Conservation (phyloP, 1,284 basidiomycete species). For the Rhizoctonia solani region DNA sequence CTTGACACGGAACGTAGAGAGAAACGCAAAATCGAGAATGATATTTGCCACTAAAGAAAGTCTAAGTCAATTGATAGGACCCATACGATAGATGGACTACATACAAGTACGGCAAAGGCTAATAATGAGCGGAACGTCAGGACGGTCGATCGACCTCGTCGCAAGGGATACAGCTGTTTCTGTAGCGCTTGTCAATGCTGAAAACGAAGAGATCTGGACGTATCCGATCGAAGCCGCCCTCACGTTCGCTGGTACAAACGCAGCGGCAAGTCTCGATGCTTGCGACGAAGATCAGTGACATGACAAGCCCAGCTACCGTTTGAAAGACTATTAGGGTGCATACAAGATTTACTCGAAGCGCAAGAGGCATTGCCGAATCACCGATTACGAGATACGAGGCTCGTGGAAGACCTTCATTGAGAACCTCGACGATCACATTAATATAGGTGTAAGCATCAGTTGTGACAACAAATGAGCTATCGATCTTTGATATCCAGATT, state of each 20-base stretch:
- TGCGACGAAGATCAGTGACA: slow-evolving; percentile 40
- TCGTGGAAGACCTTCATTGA: slow-evolving; percentile 42
- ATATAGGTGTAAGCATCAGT: slow-evolving; percentile 41
- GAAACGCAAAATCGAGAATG: slow-evolving; percentile 40
- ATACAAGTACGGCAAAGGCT: slow-evolving; percentile 27
- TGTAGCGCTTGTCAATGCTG: slow-evolving; percentile 37
- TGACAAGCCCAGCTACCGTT: slow-evolving; percentile 36
- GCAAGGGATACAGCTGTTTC: slow-evolving; percentile 37
- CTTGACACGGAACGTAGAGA: slow-evolving; percentile 39
- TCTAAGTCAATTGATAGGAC: not conserved
- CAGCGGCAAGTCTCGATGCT: slow-evolving; percentile 36
- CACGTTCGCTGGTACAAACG: slow-evolving; percentile 39
- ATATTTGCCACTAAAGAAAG: slow-evolving; percentile 35
- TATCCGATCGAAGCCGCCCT: slow-evolving; percentile 38
- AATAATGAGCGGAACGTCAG: slow-evolving; percentile 40
- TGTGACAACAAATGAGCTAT: slow-evolving; percentile 38
- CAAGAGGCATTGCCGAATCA: slow-evolving; percentile 27
- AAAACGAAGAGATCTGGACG: slow-evolving; percentile 39
- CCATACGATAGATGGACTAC: not conserved
- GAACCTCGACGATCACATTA: slow-evolving; percentile 38
- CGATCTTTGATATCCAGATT: slow-evolving; percentile 41
- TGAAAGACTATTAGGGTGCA: slow-evolving; percentile 40
- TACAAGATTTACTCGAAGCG: slow-evolving; percentile 33
- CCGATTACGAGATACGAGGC: slow-evolving; percentile 40
- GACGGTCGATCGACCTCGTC: slow-evolving; percentile 39